Base-by-base conservation (phyloP, 768 basidiomycete species). In the Strobilomyces dryophilus region DNA sequence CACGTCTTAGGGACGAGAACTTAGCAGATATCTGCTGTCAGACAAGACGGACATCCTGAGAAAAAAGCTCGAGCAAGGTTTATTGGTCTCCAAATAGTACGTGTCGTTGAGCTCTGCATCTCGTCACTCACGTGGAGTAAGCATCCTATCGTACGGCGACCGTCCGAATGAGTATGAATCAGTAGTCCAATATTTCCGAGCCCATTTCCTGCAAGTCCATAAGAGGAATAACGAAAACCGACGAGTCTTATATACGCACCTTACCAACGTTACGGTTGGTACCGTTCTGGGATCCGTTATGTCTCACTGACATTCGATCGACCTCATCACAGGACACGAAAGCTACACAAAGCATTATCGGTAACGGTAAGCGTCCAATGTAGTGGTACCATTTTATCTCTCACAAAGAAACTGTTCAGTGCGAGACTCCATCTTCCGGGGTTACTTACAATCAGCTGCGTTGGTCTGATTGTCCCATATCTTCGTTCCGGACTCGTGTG, bases 161-260 rank as follows among this genome's bases (percentile, higher is more conserved):
- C 82, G 89, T 37, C 70, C 80, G n/a, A 92, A 92, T 65, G 86
- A 85, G 61, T 90, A 84, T 61, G 87, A 91, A 53, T 82, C 84
- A 5, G 87, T 89, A 20, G 82, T 89, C 40, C 83, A 87, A 63
- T 92, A 92, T 71, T 92, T 93, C 80, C 85, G 87, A 10, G 85
- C 88, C 34, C 91, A 92, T 61, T 93, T 93, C 72, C 72, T 89
- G 54, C 89, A 92, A 67, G 68, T 88, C 17, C 89, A 91, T 66
- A 74, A 83, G 60, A 79, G 80, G 57, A 92, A 89, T 54, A 89
- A 91, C 58, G 84, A 89, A 61, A 85, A 87, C 60, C 79, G 83
- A 39, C 81, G 89, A 47, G 86, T 87, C n/a, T 71, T 92, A 3
- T 92, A 89, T 64, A 85, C 83, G 4, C 90, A 90, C 66, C 76